Conservation (phyloP, 2,329 filamentous ascomycete genomes). For the Botrytis porri region DNA sequence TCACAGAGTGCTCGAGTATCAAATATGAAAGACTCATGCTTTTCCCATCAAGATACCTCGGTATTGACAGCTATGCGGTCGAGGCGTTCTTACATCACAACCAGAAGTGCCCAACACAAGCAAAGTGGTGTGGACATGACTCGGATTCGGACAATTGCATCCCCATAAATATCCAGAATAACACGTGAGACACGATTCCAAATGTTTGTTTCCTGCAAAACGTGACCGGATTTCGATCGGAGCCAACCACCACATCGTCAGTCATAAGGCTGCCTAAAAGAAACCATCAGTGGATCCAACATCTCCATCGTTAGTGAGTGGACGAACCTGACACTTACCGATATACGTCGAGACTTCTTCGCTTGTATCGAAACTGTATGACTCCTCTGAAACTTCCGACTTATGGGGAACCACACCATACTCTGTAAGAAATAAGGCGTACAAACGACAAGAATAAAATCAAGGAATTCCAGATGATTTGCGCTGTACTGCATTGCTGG, state of each 20-base stretch:
- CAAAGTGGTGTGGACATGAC: neutral
- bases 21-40: neutral
- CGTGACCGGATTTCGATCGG: neutral
- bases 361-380: neutral
- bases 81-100: neutral
- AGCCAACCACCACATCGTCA: neutral
- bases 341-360: neutral
- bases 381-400: neutral
- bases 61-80: neutral
- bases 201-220: neutral
- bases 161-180: neutral
- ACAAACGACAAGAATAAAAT: neutral
- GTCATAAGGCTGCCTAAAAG: neutral
- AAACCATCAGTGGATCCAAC: neutral
- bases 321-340: neutral
- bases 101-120: neutral
- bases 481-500: neutral
- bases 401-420: neutral
- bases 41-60: neutral
- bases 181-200: neutral
- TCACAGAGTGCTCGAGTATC: neutral
- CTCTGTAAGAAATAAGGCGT: neutral
- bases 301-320: neutral
- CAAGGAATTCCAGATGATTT: neutral
- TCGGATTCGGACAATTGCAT: neutral